phyloP scores from a whole-genome alignment of 2,329 filamentous ascomycete species.

The Talaromyces sp. region DNA sequence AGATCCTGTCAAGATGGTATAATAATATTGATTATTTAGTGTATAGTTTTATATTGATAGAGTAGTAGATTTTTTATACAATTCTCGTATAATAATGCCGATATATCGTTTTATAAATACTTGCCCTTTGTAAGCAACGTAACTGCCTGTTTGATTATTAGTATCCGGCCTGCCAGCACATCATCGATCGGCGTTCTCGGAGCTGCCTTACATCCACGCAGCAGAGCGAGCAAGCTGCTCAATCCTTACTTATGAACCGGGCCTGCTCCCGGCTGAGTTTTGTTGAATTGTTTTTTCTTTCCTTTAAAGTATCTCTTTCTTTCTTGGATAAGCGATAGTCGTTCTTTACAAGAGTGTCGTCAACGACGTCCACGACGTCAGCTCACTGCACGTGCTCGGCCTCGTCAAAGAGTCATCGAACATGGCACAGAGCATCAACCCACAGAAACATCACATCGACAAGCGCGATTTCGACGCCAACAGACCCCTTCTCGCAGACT shows the following conservation, averaged over 20 bases:
- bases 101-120: background rate
- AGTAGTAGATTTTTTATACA: background rate
- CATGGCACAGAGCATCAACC: background rate
- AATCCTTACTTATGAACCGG: background rate
- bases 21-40: background rate
- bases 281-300: background rate
- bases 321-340: background rate
- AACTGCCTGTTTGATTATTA: background rate
- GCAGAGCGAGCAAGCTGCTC: background rate
- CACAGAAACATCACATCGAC: conserved; percentile 17
- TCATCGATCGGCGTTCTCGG: background rate
- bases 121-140: background rate
- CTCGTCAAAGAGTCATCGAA: background rate
- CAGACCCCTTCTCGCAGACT: conserved; percentile 26
- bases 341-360: background rate
- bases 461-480: conserved; percentile 44
- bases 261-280: background rate
- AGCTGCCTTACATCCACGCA: background rate
- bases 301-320: background rate
- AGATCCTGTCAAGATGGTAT: background rate
- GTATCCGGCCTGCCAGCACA: background rate
- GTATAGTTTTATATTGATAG: background rate
- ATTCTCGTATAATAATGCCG: background rate
- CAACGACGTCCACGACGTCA: background rate
- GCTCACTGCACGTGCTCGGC: background rate